Base-by-base conservation (phyloP, 208 protist species). In the Acanthamoeba sp. region DNA sequence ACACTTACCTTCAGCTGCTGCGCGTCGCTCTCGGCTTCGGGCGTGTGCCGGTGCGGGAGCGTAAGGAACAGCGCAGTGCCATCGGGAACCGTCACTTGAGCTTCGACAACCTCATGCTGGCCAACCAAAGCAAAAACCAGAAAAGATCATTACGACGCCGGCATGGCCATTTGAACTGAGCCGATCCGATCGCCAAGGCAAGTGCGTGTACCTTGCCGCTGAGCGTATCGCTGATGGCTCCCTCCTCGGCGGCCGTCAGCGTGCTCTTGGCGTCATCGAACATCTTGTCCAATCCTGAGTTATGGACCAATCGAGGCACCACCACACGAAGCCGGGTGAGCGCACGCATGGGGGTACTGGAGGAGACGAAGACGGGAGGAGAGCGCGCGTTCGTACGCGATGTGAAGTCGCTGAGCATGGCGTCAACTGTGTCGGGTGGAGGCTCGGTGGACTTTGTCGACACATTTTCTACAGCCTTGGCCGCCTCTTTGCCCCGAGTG, bases 261-360 rank as follows among this genome's bases (percentile, higher is more conserved):
- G 71, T 80, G 71, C 40, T 80, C 40, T 80, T 80, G 24, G 71
- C 71, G 22, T 80, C 71, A 48, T 80, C 71, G 36, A 80, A 80
- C 20, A 80, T 45, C 18, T 80, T 80, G 40, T 80, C 71, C 40
- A 80, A 10, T 18, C 71, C 71, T 80, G 20, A 7, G 62, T n/a
- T n/a, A n/a, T n/a, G n/a, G n/a, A n/a, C n/a, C n/a, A n/a, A n/a
- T n/a, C n/a, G n/a, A n/a, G n/a, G n/a, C n/a, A n/a, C n/a, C n/a
- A 6, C 6, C 20, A 34, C 29, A 71, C 29, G 29, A 6, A 22
- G 6, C 27, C 29, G 20, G 27, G 6, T 45, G 32, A 45, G 71
- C 32, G 40, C 32, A 42, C 6, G 52, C 10, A 59, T 24, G 52
- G 12, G 20, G 4, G 1, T 9, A 36, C 9, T 1, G 29, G 59